Evolutionary conservation across 495 filamentous ascomycete species (phyloP).

Genomic region (Penicillium paradoxum): DNA sequence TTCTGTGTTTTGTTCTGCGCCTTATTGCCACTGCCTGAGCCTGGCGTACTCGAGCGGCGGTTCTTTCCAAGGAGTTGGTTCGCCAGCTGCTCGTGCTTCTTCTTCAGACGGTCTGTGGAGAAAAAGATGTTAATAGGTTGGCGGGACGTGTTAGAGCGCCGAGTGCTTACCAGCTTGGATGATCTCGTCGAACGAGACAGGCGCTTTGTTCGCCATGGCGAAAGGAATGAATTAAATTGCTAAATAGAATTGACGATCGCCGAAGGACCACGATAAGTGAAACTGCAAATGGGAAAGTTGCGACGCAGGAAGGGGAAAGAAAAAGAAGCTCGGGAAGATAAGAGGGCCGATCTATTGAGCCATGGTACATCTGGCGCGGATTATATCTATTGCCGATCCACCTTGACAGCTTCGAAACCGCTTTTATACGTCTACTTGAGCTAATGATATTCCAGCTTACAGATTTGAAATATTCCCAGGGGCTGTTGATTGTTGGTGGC

Average conservation of each 20-base stretch:
- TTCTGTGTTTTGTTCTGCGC: constrained; percentile 36
- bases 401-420: neutral
- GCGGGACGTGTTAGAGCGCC: neutral
- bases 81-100: constrained; percentile 66
- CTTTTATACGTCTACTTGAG: neutral
- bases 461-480: neutral
- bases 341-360: neutral
- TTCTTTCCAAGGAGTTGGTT: constrained; percentile 63
- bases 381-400: neutral
- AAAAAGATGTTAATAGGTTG: constrained; percentile 4
- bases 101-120: constrained; percentile 57
- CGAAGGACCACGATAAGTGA: neutral
- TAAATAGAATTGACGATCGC: neutral
- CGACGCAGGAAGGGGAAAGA: constrained; percentile 3
- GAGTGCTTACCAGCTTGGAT: constrained; percentile 53
- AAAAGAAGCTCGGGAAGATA: neutral
- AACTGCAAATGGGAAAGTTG: neutral
- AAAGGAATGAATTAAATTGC: neutral
- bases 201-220: constrained; percentile 45
- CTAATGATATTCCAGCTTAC: neutral
- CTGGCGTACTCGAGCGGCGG: constrained; percentile 55
- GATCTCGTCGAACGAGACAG: constrained; percentile 59
- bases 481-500: neutral
- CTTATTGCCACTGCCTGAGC: constrained; percentile 21
- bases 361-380: neutral